These are phyloP conservation scores for Strobilomyces confusus DNA, from an alignment of 768 basidiomycete genomes.

Conservation along the genomic window DNA sequence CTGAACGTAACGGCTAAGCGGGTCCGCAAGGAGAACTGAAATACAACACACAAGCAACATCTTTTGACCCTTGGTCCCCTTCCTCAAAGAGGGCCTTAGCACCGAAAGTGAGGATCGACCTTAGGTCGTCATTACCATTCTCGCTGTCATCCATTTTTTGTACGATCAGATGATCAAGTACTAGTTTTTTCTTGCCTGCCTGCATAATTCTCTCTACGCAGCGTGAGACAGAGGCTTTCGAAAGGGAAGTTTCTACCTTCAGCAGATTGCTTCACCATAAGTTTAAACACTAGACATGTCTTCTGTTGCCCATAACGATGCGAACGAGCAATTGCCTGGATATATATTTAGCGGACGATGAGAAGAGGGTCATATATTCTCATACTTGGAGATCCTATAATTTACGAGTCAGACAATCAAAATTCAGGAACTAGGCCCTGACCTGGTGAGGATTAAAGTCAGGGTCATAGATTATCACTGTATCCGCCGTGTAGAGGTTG, in stretches of 20 bases:
- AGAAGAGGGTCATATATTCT: not conserved
- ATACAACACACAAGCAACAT: conserved; percentile 60
- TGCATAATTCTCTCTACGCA: conserved; percentile 84
- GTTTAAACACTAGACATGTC: conserved; percentile 90
- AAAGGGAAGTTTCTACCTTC: conserved; percentile 53
- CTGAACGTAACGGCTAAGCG: conserved; percentile 33
- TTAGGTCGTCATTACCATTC: conserved; percentile 71
- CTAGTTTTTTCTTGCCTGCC: conserved; percentile 92
- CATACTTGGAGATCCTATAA: conserved; percentile 80
- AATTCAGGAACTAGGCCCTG: conserved; percentile 15
- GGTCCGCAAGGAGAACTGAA: not conserved
- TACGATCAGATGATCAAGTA: conserved; percentile 92
- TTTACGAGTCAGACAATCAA: conserved; percentile 9
- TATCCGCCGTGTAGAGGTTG: conserved; percentile 90
- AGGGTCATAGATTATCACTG: conserved; percentile 89
- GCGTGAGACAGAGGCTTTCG: conserved; percentile 4
- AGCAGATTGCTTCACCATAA: conserved; percentile 93
- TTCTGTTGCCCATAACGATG: conserved; percentile 96
- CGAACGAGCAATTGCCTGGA: conserved; percentile 87
- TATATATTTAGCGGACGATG: conserved; percentile 6
- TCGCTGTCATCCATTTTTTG: conserved; percentile 92
- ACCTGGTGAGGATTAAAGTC: conserved; percentile 99
- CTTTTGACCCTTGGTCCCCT: conserved; percentile 48
- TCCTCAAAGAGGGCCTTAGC: conserved; percentile 82
- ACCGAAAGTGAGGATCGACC: conserved; percentile 85